Percentiles rank a stretch among this genome's conserved stretches.
These are phyloP conservation scores for Mucor plumbeus DNA, from an alignment of 371 early-diverging fungal species.

Conservation along the genomic window DNA sequence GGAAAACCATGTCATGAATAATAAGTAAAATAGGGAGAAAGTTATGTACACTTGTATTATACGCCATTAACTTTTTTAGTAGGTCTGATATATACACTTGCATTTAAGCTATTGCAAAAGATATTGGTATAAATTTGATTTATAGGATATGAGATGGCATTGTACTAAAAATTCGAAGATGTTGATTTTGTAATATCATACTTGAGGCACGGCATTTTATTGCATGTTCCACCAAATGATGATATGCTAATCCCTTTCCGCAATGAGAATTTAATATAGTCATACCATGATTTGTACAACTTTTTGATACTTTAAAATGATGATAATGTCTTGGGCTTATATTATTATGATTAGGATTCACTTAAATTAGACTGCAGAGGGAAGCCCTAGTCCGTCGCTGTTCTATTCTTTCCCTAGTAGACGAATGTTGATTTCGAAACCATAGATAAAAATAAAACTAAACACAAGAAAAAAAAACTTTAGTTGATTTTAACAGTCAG, in stretches of 20 bases:
- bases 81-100: too few relatives aligned
- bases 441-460: neutral
- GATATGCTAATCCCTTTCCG: neutral
- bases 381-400: neutral
- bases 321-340: neutral
- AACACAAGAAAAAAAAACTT: conserved; percentile 2
- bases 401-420: neutral
- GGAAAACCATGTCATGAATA: neutral
- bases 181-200: neutral
- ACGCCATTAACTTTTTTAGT: too few relatives aligned
- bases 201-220: neutral
- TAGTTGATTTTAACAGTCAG: conserved; percentile 4
- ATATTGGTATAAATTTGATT: too few relatives aligned
- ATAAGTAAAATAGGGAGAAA: too few relatives aligned
- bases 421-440: neutral
- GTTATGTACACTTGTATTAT: too few relatives aligned
- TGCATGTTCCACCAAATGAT: neutral
- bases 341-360: neutral
- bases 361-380: neutral
- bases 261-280: neutral
- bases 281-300: conserved; percentile 1
- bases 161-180: neutral
- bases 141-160: too few relatives aligned
- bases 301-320: neutral
- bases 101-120: too few relatives aligned